phyloP scores from a whole-genome alignment of 352 stramenopile genomes.

The Pythium grandisporangium region DNA sequence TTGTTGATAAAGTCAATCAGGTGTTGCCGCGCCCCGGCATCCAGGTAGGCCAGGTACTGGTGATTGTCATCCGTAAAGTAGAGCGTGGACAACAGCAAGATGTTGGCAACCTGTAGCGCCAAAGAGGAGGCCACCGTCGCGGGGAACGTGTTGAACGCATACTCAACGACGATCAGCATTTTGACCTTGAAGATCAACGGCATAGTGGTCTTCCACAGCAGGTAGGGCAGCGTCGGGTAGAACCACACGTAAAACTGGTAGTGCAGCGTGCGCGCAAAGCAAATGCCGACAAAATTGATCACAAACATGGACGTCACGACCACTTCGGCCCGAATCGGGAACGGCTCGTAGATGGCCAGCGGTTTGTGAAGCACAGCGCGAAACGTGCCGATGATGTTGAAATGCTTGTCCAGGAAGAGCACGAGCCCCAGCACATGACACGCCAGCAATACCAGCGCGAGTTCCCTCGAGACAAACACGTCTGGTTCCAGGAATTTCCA shows the following conservation, averaged over 20 bases:
- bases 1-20: conserved; percentile 71
- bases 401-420: conserved; percentile 78
- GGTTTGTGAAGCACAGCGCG: conserved; percentile 62
- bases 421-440: conserved; percentile 65
- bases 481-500: conserved; percentile 89
- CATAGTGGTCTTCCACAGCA: conserved; percentile 89
- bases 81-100: conserved; percentile 74
- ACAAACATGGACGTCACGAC: conserved; percentile 83
- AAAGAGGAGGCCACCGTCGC: conserved; percentile 87
- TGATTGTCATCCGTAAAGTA: conserved; percentile 58
- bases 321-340: conserved; percentile 76
- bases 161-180: conserved; percentile 74
- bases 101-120: conserved; percentile 89
- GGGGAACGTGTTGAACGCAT: conserved; percentile 95
- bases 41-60: conserved; percentile 66
- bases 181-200: conserved; percentile 80
- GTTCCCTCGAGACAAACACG: conserved; percentile 57
- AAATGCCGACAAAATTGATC: conserved; percentile 96
- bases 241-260: conserved; percentile 99
- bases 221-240: conserved; percentile 92
- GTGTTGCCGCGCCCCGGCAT: conserved; percentile 58
- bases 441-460: conserved; percentile 45
- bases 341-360: conserved; percentile 62
- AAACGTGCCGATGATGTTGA: conserved; percentile 68
- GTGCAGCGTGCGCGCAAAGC: conserved; percentile 95